These are phyloP conservation scores for Neospermospora avenae DNA, from an alignment of 2,329 filamentous ascomycete species.

Conservation along the genomic window DNA sequence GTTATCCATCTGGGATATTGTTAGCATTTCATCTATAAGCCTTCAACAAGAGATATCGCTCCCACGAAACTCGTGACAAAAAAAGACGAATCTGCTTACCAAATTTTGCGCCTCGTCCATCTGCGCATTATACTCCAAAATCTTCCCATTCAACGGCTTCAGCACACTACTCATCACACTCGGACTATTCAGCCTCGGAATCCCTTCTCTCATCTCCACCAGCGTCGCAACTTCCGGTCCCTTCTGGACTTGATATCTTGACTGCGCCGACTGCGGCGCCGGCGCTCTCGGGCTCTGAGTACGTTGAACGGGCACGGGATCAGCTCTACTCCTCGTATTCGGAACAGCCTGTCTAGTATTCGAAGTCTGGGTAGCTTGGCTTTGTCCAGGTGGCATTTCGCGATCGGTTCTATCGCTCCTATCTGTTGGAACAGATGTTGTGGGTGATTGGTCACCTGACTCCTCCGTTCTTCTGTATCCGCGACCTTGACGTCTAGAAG, in stretches of 20 bases:
- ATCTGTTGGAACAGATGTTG: not conserved
- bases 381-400: not conserved
- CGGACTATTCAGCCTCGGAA: constrained; percentile 9
- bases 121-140: constrained; percentile 8
- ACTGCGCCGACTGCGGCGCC: not conserved
- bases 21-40: not conserved
- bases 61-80: not conserved
- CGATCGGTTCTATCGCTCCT: not conserved
- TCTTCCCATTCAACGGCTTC: constrained; percentile 9
- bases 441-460: not conserved
- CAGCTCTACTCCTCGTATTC: not conserved
- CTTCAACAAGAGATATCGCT: not conserved
- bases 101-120: constrained; percentile 10
- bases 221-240: not conserved
- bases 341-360: constrained; percentile 1
- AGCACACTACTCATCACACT: constrained; percentile 13
- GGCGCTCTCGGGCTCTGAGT: not conserved
- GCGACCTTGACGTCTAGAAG: constrained; percentile 9
- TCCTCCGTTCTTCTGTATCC: constrained; percentile 10
- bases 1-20: not conserved
- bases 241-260: not conserved
- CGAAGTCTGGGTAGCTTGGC: not conserved
- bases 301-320: not conserved
- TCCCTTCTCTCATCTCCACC: not conserved
- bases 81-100: not conserved